These are phyloP conservation scores for Ophiostoma triangulosporum DNA, from an alignment of 2,329 filamentous ascomycete species.

Conservation along the genomic window DNA sequence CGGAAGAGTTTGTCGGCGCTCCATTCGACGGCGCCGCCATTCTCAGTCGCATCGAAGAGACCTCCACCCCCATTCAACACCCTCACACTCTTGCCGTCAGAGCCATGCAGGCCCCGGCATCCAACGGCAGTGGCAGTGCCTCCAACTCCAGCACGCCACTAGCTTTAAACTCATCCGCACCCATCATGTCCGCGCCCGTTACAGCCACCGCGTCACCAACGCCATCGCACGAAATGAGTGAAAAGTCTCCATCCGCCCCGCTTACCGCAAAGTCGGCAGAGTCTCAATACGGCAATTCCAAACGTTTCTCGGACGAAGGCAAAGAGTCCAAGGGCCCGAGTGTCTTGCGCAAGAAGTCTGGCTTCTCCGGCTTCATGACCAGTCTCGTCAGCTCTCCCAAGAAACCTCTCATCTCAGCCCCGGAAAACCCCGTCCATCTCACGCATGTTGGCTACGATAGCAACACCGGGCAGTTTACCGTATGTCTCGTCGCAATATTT, in stretches of 20 bases:
- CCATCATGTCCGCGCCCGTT: slow-evolving; percentile 6
- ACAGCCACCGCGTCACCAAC: slow-evolving; percentile 11
- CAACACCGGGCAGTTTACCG: slow-evolving; percentile 89
- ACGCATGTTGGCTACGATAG: slow-evolving; percentile 98
- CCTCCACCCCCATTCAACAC: slow-evolving; percentile 23
- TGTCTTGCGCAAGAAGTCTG: slow-evolving; percentile 64
- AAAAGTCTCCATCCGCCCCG: slow-evolving; percentile 27
- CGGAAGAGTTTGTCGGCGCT: slow-evolving; percentile 50
- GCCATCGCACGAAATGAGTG: slow-evolving; percentile 25
- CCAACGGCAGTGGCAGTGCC: slow-evolving; percentile 21
- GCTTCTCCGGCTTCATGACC: slow-evolving; percentile 78
- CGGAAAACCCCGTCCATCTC: slow-evolving; percentile 93
- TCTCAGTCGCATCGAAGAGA: slow-evolving; percentile 45
- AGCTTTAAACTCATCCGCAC: slow-evolving; percentile 2
- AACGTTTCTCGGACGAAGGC: slow-evolving; percentile 69
- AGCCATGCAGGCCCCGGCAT: slow-evolving; percentile 10
- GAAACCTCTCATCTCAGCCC: slow-evolving; percentile 89
- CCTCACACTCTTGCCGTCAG: slow-evolving; percentile 5
- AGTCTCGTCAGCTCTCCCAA: slow-evolving; percentile 73
- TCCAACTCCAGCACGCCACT: slow-evolving; percentile 32
- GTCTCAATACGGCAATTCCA: slow-evolving; percentile 38
- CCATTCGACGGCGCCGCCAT: slow-evolving; percentile 52
- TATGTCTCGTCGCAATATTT: slow-evolving; percentile 31
- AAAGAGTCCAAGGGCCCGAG: slow-evolving; percentile 40
- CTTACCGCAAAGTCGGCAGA: slow-evolving; percentile 24